Evolutionary conservation across 1,139 yeast genomes (phyloP).

Genomic region (Pichia inconspicua): DNA sequence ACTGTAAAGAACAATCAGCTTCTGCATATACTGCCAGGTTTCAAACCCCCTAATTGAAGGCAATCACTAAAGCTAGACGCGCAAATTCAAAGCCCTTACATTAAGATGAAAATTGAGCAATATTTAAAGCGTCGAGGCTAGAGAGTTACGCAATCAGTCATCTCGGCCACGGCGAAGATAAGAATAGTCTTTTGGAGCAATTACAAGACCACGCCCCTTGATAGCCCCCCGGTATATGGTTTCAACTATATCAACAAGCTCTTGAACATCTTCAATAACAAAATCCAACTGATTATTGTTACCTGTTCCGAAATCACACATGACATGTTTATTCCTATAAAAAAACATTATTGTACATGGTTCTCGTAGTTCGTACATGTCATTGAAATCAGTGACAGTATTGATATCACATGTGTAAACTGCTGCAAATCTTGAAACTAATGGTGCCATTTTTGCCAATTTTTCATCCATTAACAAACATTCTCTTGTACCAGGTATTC

Average conservation of each 20-base stretch:
- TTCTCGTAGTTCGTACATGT: slow-evolving; percentile 88
- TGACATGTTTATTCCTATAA: slow-evolving; percentile 89
- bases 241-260: slow-evolving; percentile 83
- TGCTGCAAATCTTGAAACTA: slow-evolving; percentile 80
- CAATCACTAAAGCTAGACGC: not conserved
- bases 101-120: no score
- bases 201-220: slow-evolving; percentile 87
- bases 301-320: slow-evolving; percentile 98
- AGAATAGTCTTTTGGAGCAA: slow-evolving; percentile 65
- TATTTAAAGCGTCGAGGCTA: no score
- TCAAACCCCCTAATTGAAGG: not conserved
- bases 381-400: slow-evolving; percentile 84
- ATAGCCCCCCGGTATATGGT: slow-evolving; percentile 85
- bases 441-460: slow-evolving; percentile 70
- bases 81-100: not conserved
- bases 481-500: slow-evolving; percentile 65
- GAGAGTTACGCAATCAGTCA: no score
- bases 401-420: slow-evolving; percentile 83
- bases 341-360: slow-evolving; percentile 93
- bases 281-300: slow-evolving; percentile 91
- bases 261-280: slow-evolving; percentile 72
- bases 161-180: slow-evolving; percentile 12
- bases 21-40: not conserved
- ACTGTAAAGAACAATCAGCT: no score
- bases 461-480: slow-evolving; percentile 91